Base-by-base conservation (phyloP, 345 rosid species). In the Triadica sebifera region DNA sequence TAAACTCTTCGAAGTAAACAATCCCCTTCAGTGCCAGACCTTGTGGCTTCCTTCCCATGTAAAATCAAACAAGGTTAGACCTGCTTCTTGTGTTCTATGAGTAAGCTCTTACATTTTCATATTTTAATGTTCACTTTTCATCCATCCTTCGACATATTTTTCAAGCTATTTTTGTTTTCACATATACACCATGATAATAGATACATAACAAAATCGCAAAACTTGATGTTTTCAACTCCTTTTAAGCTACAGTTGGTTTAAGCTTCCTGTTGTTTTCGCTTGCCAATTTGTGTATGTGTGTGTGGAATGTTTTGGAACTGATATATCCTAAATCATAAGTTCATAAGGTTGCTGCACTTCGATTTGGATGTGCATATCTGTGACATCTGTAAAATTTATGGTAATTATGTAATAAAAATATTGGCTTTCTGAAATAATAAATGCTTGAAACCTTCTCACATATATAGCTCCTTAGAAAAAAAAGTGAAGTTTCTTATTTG, bases 1-100 rank as follows among this genome's bases (percentile, higher is more conserved):
- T 63, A 78, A 73, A 74, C 62, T 62, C 17, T 65, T 77, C 8
- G 82, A 81, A 61, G 75, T 83, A 51, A 77, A 50, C 58, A 61
- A 76, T 25, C 80, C 84, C 39, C 29, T 78, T 70, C 88, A 77
- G 29, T 79, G 75, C 51, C 79, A 62, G 53, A 75, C 81, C 10
- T 60, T 83, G 72, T 72, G 69, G 69, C 84, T 85, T 8, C 69
- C 80, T 38, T 75, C 71, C 62, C 15, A 38, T 55, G 50, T 56
- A 78, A 81, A 74, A 60, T 73, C 62, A 39, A 63, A 71, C 41
- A 79, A 84, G 86, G 90, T 84, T 56, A 39, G 58, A 10, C 62
- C n/a, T 29, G 34, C 34, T 53, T 69, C n/a, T 43, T 37, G 5
- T 73, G 12, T 52, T 69, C 47, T 47, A 16, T 8, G 24, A n/a